Evolutionary conservation across 2,329 filamentous ascomycete species (phyloP).

Genomic region (Diaporthe batatas): DNA sequence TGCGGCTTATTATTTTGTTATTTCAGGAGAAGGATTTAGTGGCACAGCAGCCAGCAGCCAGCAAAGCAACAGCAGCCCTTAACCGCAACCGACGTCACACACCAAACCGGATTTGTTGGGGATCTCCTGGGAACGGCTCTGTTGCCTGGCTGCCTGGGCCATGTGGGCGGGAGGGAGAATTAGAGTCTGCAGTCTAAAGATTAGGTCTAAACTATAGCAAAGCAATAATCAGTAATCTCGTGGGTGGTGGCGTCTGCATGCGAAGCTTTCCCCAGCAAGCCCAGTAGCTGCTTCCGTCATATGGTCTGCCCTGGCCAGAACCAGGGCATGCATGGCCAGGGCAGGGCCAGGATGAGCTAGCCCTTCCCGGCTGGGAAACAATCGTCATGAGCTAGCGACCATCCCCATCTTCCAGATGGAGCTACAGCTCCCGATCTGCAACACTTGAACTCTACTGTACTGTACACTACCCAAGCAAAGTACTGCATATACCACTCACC

Average conservation of each 20-base stretch:
- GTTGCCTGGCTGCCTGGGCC: neutral
- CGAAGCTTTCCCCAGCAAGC: slow-evolving; percentile 29
- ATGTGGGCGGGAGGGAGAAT: neutral
- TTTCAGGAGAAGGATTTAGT: slow-evolving; percentile 27
- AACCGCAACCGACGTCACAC: slow-evolving; percentile 27
- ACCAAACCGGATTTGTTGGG: slow-evolving; percentile 17
- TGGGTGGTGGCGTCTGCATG: neutral
- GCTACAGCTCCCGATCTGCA: slow-evolving; percentile 14
- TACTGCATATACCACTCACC: neutral
- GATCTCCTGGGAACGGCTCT: neutral
- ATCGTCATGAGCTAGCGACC: slow-evolving; percentile 28
- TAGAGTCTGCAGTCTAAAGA: neutral
- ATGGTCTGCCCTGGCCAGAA: neutral
- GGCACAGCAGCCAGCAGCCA: slow-evolving; percentile 21
- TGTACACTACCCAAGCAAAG: no score
- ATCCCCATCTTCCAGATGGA: slow-evolving; percentile 26
- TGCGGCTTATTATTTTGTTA: slow-evolving; percentile 23
- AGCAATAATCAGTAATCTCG: neutral
- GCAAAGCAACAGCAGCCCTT: neutral
- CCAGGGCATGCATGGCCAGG: neutral
- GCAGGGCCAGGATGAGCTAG: slow-evolving; percentile 3
- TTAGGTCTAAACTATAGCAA: neutral
- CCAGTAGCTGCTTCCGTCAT: slow-evolving; percentile 20
- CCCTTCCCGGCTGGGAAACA: slow-evolving; percentile 10
- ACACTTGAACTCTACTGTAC: neutral